These are phyloP conservation scores for Fraxinus paxiana DNA, from an alignment of 305 asterid species.

Conservation along the genomic window DNA sequence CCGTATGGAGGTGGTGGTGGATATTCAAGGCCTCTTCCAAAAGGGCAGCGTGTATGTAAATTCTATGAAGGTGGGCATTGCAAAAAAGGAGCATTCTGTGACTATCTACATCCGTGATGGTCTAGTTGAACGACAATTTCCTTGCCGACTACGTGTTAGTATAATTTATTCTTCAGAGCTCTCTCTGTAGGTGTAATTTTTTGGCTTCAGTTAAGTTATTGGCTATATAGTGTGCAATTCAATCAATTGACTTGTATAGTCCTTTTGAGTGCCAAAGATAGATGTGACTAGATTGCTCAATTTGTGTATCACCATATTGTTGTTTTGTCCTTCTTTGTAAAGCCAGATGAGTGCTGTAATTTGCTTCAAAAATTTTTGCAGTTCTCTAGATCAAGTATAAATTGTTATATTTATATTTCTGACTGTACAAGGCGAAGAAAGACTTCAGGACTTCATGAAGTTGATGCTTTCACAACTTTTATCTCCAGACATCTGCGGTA, in stretches of 20 bases:
- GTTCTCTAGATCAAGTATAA: not conserved
- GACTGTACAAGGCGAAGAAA: not conserved
- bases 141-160: constrained; percentile 19
- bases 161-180: constrained; percentile 20
- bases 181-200: not conserved
- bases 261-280: not conserved
- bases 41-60: constrained; percentile 77
- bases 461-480: not conserved
- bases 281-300: not conserved
- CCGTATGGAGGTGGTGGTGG: constrained; percentile 52
- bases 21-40: constrained; percentile 56
- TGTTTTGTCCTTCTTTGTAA: not conserved
- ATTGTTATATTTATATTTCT: not conserved
- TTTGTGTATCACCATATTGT: not conserved
- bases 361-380: not conserved
- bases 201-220: not conserved
- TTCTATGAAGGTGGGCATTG: constrained; percentile 83
- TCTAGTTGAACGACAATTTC: constrained; percentile 1
- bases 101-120: constrained; percentile 66
- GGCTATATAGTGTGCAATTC: not conserved
- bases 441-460: not conserved
- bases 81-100: constrained; percentile 84
- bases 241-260: not conserved
- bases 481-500: not conserved
- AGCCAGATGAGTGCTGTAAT: not conserved